These are phyloP conservation scores for Solanum piurae DNA, from an alignment of 257 asterid species.

Conservation along the genomic window DNA sequence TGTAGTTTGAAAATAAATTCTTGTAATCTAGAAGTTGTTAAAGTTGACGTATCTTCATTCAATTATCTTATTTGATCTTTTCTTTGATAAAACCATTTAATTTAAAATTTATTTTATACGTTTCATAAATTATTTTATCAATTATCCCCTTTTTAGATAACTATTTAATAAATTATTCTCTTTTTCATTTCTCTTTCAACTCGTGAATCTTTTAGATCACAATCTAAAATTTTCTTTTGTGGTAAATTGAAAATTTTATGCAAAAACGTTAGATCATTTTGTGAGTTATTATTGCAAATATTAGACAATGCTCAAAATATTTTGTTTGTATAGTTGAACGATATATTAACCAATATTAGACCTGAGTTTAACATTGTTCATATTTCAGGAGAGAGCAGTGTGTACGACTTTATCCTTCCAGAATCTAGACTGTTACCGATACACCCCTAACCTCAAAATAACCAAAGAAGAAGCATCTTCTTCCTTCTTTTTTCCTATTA, in stretches of 20 bases:
- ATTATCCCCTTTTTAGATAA: background rate
- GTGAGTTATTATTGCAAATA: background rate
- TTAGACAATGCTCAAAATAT: background rate
- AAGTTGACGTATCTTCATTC: background rate
- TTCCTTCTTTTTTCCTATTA: background rate
- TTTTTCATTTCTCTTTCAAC: background rate
- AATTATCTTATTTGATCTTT: background rate
- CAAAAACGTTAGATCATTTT: background rate
- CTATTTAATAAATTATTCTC: background rate
- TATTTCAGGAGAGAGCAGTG: fast-evolving
- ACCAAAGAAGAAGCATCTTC: background rate
- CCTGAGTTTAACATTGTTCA: background rate
- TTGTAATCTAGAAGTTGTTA: background rate
- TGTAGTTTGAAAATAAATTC: background rate
- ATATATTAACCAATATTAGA: background rate
- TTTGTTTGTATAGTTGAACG: background rate
- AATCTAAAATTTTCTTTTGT: too few species aligned
- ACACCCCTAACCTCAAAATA: background rate
- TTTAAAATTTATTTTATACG: background rate
- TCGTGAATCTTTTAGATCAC: background rate
- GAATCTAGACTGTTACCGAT: too few species aligned
- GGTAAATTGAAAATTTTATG: background rate
- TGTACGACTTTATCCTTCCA: background rate
- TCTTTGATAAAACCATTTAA: background rate
- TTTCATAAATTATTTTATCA: background rate